phyloP scores from a whole-genome alignment of 495 filamentous ascomycete species.

The Corynascus novoguineensis region DNA sequence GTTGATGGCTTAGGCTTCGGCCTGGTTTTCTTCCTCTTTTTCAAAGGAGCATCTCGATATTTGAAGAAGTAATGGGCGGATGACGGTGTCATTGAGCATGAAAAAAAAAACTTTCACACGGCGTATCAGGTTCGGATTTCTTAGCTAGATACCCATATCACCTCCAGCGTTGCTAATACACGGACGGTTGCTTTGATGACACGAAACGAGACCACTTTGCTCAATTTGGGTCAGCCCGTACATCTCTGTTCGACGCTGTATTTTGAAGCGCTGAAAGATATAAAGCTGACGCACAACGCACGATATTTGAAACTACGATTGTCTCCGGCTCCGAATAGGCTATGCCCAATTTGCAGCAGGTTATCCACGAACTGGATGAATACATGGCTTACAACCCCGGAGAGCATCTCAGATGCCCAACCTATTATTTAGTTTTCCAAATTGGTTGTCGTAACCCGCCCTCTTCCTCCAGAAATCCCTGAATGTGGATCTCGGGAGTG shows the following conservation, averaged over 20 bases:
- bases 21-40: not conserved
- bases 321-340: no score
- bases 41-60: not conserved
- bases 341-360: no score
- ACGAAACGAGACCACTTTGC: not conserved
- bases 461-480: not conserved
- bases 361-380: no score
- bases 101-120: not conserved
- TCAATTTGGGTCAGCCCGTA: no score
- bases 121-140: not conserved
- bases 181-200: not conserved
- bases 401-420: conserved; percentile 1
- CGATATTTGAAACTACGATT: no score
- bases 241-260: no score
- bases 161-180: not conserved
- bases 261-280: no score
- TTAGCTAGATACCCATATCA: conserved; percentile 2
- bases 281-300: no score
- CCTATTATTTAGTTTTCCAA: conserved; percentile 1
- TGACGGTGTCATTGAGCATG: not conserved
- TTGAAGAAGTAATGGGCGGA: not conserved
- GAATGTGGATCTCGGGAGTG: conserved; percentile 8
- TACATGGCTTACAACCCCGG: no score
- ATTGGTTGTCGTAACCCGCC: conserved; percentile 5
- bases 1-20: not conserved